Percentiles rank a stretch among this genome's conserved stretches.
Conservation (phyloP, 257 asterid species). For the Datura wrightii region DNA sequence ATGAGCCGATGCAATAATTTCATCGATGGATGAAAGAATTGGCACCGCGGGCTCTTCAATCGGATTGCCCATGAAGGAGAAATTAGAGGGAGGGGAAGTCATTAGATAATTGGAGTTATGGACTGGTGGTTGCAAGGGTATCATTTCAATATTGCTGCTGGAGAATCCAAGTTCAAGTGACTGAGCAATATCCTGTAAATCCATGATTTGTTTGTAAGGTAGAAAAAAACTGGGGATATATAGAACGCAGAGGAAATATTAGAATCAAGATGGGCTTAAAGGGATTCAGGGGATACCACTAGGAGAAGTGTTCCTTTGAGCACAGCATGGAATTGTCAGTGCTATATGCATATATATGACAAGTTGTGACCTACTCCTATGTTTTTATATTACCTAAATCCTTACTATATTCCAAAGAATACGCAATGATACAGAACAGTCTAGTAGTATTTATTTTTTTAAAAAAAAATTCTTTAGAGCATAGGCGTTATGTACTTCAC, state of each 20-base stretch:
- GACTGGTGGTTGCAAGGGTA: constrained; percentile 27
- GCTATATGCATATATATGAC: constrained; percentile 21
- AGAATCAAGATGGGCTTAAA: background rate
- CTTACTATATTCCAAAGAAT: constrained; percentile 25
- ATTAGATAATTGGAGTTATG: constrained; percentile 1
- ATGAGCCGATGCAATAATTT: constrained; percentile 23
- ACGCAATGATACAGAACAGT: constrained; percentile 14
- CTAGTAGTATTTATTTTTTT: background rate
- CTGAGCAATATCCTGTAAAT: constrained; percentile 7
- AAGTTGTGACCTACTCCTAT: constrained; percentile 27
- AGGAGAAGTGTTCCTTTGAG: constrained; percentile 26
- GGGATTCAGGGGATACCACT: constrained; percentile 19
- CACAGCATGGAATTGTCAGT: constrained; percentile 36
- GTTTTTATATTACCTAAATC: constrained; percentile 18
- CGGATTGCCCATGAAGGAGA: constrained; percentile 30
- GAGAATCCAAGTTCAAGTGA: constrained; percentile 30
- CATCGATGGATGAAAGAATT: constrained; percentile 5
- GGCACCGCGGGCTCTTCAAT: background rate
- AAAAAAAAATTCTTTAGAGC: background rate
- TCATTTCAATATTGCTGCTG: constrained; percentile 30
- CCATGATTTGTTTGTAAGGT: constrained; percentile 18
- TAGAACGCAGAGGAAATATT: background rate
- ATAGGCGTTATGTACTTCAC: background rate
- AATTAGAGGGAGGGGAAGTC: constrained; percentile 19
- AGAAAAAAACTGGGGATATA: background rate